Conservation (phyloP, 768 basidiomycete genomes). For the Leccinum uliginosum region DNA sequence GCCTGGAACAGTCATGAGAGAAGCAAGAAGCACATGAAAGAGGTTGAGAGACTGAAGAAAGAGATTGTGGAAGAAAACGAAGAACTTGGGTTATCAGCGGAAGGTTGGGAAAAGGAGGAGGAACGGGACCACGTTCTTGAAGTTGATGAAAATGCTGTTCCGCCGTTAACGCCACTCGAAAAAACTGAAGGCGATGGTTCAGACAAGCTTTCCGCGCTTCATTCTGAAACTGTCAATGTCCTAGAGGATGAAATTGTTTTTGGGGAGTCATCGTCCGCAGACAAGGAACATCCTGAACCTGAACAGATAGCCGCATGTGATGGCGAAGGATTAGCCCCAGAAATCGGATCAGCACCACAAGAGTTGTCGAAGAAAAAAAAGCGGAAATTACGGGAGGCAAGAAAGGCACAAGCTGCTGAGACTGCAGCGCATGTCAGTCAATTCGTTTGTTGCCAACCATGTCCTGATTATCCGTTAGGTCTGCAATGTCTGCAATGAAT, state of each 20-base stretch:
- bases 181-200: conserved; percentile 2
- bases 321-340: background rate
- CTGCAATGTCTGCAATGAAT: conserved; percentile 67
- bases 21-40: conserved; percentile 89
- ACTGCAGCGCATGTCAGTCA: conserved; percentile 7
- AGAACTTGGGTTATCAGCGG: conserved; percentile 49
- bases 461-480: conserved; percentile 25
- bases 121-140: conserved; percentile 10
- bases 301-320: conserved; percentile 1
- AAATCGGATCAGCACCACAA: conserved; percentile 5
- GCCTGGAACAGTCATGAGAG: conserved; percentile 97
- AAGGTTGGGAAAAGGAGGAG: conserved; percentile 27
- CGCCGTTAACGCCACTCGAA: conserved; percentile 14
- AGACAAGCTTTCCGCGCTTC: background rate
- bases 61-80: conserved; percentile 77
- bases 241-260: conserved; percentile 8
- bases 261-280: conserved; percentile 4
- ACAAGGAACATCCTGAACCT: conserved; percentile 1
- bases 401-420: conserved; percentile 42
- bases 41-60: conserved; percentile 70
- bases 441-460: background rate
- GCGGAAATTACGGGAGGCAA: conserved; percentile 70
- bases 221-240: background rate
- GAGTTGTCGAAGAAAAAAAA: conserved; percentile 76
- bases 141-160: conserved; percentile 6